These are phyloP conservation scores for Dactylella cylindrospora DNA, from an alignment of 2,329 filamentous ascomycete genomes.

Conservation along the genomic window DNA sequence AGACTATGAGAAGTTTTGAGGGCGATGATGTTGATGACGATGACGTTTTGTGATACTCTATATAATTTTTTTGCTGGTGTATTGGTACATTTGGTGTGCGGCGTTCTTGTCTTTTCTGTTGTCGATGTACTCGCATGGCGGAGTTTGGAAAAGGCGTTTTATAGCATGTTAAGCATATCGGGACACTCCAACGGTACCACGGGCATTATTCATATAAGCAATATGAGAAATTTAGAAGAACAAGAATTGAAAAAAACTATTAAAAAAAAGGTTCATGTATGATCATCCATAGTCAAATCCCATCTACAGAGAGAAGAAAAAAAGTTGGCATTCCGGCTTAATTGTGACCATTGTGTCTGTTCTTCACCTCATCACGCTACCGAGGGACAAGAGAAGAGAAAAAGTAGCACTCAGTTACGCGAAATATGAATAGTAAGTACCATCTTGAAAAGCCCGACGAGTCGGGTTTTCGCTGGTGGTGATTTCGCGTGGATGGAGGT, in stretches of 20 bases:
- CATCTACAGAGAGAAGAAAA: constrained; percentile 27
- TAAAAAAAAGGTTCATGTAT: no score
- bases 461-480: constrained; percentile 3
- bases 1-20: constrained; percentile 16
- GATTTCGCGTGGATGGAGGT: constrained; percentile 41
- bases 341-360: constrained; percentile 41
- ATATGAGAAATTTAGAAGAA: no score
- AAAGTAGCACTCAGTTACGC: constrained; percentile 37
- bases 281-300: constrained; percentile 45
- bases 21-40: constrained; percentile 1
- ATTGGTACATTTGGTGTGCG: no score
- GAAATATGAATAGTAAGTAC: constrained; percentile 7
- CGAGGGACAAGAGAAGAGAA: constrained; percentile 12
- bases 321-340: constrained; percentile 45
- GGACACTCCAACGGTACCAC: neutral
- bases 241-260: no score
- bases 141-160: neutral
- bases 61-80: neutral
- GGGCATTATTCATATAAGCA: neutral
- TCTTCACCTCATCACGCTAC: constrained; percentile 43
- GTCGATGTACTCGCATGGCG: neutral
- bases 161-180: neutral
- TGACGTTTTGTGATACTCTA: neutral
- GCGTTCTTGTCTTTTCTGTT: neutral
- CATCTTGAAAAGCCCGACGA: neutral